Evolutionary conservation across 768 basidiomycete genomes (phyloP), one percentile per base, ranked within the genome.

Genomic region (Hypholoma sublateritium): DNA sequence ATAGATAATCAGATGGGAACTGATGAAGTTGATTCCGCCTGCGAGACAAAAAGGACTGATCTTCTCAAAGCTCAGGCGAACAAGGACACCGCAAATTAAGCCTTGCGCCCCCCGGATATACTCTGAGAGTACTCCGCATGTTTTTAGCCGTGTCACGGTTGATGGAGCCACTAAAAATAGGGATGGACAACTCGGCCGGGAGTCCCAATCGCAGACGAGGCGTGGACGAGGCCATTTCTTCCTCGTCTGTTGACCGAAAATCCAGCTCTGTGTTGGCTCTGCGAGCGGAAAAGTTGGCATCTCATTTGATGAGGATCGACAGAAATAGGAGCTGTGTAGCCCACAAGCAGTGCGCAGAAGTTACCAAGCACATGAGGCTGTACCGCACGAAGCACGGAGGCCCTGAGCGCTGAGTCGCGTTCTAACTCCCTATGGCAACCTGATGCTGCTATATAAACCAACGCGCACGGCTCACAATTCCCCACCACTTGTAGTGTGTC

Each of bases 401-500:
- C 28, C 22, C 22, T 44, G 43, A 45, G 51, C 57, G 51, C 52
- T 58, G 57, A 48, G 47, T 32, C 57, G 36, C 42, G 19, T 35
- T 51, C n/a, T 64, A 61, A 48, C 62, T 61, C 62, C 62, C 55
- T 64, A 61, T 64, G 62, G 63, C 55, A 60, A 60, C 63, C 43
- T 50, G 45, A 39, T 49, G 58, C 50, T 54, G 54, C 24, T 60
- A 62, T 63, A 65, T 66, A 66, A 62, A 42, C 39, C 35, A 11
- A 36, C 24, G 32, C 35, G 47, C 9, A n/a, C 19, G 12, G 46
- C 44, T 53, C 37, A n/a, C 32, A 52, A 24, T 57, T 49, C 60
- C 59, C 59, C 58, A 59, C 58, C 67, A 65, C 67, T 67, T 63
- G 61, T 68, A 65, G 67, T 69, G 68, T 63, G 68, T 68, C 69